Evolutionary conservation across 768 basidiomycete species (phyloP), one percentile per base, ranked within the genome.

Genomic region (Collybia mongolica): DNA sequence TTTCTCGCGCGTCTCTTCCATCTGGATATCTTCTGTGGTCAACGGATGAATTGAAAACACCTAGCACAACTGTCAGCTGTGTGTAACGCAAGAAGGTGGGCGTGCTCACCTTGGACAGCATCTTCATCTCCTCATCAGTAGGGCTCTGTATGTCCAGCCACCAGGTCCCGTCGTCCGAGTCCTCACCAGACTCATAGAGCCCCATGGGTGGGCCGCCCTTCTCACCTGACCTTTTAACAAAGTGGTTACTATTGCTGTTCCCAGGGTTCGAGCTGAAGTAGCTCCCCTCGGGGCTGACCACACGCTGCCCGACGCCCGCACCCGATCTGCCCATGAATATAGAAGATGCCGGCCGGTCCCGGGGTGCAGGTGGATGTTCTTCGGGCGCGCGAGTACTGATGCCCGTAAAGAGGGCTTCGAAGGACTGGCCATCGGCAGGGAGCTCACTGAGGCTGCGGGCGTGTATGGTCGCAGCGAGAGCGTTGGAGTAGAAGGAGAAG

Each of bases 1-100:
- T 77, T 99, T 99, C 74, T 99, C 97, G 62, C 97, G 93, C 36
- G 95, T 90, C 74, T 99, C 97, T 69, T 99, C 97, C 88, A 98
- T 97, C 62, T 91, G 86, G 64, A 99, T 98, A 75, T 99, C 97
- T 75, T 99, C 97, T 17, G 96, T 96, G 4, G 97, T 99, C 56
- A 99, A 78, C 3, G 97, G 97, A 72, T 99, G 97, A 61, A 99
- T 97, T 17, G 81, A 82, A 69, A 98, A 99, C 8, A 96, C 94
- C 95, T 97, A 37, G 39, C 23, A 20, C 48, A 23, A 23, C 15
- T 5, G 45, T 36, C 7, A 26, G 37, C 14, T 15, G 36, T 12
- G 35, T 44, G 55, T 26, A 18, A 29, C 36, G 26, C 18, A 47
- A 46, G n/a, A 40, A 24, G 9, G 14, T 44, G 37, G 41, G 18